Base-by-base conservation (phyloP, 495 filamentous ascomycete genomes). In the Gamarada debralockiae region DNA sequence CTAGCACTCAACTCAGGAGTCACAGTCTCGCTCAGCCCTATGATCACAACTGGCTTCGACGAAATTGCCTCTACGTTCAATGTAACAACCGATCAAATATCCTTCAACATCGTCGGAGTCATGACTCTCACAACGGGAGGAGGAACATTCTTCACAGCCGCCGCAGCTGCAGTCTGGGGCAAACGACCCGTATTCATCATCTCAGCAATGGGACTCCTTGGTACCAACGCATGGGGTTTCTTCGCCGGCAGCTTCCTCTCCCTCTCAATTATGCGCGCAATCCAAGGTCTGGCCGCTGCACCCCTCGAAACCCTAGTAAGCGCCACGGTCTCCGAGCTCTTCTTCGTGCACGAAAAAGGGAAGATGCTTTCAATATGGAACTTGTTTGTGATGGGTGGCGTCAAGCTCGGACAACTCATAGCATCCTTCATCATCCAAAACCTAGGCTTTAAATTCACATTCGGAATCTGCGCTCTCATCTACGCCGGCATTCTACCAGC, bases 281-380 rank as follows among this genome's bases (percentile, higher is more conserved):
- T 77, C 15, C 68, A 70, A 10, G 81, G 76, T 2, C 57, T 84
- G 13, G 78, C 74, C 6, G 72, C 79, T 62, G 78, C 78, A 0
- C 78, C 79, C 0, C 78, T 75, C 39, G 80, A 84, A 53, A 74
- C 76, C 4, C 66, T 83, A 4, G 72, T 82, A 3, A 71, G 75
- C 52, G 76, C 73, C 39, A 75, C 70, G 0, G 73, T 81, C 39
- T 74, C 73, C 10, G 77, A 80, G 44, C 63, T 79, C 53, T 81
- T 79, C 66, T 85, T 79, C 57, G 81, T 85, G 20, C 83, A 87
- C 56, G 70, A 87, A 63, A 74, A 82, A 18, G 83, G 79, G 1
- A 82, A 78, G 23, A 73, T 81, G 2, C 78, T 84, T 24, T 81
- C 81, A 2, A 67, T 82, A 18, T 86, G 82, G 71, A 85, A 85